Percentiles rank a stretch among this genome's conserved stretches.
Conservation (phyloP, 805 yeast genomes). For the Komagataella pastoris region DNA sequence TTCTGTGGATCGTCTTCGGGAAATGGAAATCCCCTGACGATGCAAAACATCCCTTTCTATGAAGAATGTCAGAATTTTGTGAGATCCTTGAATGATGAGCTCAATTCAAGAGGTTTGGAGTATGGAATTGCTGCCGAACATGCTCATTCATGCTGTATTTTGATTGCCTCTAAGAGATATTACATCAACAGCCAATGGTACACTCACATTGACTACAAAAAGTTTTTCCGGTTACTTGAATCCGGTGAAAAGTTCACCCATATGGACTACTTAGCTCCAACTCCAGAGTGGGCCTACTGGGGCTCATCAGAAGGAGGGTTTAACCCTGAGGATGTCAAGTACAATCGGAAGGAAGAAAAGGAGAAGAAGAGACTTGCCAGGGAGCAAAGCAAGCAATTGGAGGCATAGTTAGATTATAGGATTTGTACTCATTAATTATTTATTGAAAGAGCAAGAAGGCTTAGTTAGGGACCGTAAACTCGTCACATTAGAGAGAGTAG, state of each 20-base stretch:
- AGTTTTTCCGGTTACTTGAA: slow-evolving; percentile 53
- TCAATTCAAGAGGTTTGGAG: slow-evolving; percentile 49
- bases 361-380: slow-evolving; percentile 28
- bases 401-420: background rate
- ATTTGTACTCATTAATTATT: background rate
- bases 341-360: slow-evolving; percentile 50
- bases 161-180: slow-evolving; percentile 68
- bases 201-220: slow-evolving; percentile 78
- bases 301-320: slow-evolving; percentile 81
- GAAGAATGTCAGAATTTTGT: slow-evolving; percentile 81
- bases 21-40: slow-evolving; percentile 80
- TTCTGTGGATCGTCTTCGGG: slow-evolving; percentile 83
- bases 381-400: background rate
- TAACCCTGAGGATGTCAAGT: slow-evolving; percentile 72
- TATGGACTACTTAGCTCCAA: slow-evolving; percentile 66
- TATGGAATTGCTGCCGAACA: slow-evolving; percentile 91
- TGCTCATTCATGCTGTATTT: slow-evolving; percentile 87
- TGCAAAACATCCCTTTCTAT: slow-evolving; percentile 92
- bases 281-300: slow-evolving; percentile 88
- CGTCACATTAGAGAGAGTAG: background rate
- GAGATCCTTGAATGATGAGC: slow-evolving; percentile 41
- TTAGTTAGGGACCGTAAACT: background rate
- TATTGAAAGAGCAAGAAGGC: background rate
- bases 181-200: slow-evolving; percentile 64
- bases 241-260: slow-evolving; percentile 59